Conservation (phyloP, 2,329 filamentous ascomycete species). For the Ambrosiella beaveri region DNA sequence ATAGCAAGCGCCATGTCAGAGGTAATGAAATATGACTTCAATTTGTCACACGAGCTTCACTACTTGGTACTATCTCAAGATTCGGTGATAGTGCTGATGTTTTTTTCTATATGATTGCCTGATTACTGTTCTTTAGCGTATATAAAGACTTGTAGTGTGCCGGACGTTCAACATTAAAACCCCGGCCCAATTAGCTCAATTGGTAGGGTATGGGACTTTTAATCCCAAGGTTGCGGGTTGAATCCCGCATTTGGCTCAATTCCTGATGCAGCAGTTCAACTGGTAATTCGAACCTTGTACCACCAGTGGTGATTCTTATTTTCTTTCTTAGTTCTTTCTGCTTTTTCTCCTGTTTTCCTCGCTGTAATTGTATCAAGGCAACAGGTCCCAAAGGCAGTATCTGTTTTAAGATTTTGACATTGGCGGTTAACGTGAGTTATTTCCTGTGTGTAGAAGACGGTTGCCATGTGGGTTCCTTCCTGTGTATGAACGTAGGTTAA, state of each 20-base stretch:
- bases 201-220: conserved; percentile 60
- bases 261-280: conserved; percentile 12
- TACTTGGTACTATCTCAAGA: too few relatives aligned
- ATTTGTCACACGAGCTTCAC: too few relatives aligned
- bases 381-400: background rate
- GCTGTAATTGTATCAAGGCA: background rate
- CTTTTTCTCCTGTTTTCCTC: background rate
- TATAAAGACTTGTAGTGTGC: background rate
- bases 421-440: background rate
- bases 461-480: too few relatives aligned
- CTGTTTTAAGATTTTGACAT: background rate
- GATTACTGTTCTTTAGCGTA: background rate
- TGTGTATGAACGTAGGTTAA: background rate
- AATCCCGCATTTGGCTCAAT: conserved; percentile 20
- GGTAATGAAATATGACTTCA: too few relatives aligned
- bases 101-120: too few relatives aligned
- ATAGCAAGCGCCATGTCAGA: too few relatives aligned
- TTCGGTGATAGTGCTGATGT: too few relatives aligned
- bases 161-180: background rate
- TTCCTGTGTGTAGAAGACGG: background rate
- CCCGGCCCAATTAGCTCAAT: conserved; percentile 45
- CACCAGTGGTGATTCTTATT: background rate
- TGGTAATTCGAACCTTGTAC: conserved; percentile 11
- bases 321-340: background rate
- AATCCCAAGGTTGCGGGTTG: conserved; percentile 29